A percentile compares a stretch with the other conserved stretches of the same genome.
These are phyloP conservation scores for Microdochium bolleyi DNA, from an alignment of 2,329 filamentous ascomycete genomes.

Conservation along the genomic window DNA sequence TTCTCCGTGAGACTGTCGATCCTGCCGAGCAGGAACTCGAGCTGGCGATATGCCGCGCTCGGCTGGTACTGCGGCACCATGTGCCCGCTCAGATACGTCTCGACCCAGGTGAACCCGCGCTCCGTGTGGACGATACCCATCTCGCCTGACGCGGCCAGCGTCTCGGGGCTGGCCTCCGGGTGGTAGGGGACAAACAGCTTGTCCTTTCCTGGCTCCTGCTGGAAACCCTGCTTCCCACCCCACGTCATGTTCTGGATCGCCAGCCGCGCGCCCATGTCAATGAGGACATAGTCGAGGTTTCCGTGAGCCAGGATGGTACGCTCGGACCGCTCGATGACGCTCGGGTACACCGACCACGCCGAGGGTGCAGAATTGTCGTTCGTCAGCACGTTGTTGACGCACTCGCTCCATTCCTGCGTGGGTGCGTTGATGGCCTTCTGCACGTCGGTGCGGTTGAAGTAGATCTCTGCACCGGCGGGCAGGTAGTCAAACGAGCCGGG, in stretches of 20 bases:
- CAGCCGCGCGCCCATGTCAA: slow-evolving; percentile 58
- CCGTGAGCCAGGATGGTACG: slow-evolving; percentile 67
- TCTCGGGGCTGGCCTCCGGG: slow-evolving; percentile 27
- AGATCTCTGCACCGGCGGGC: slow-evolving; percentile 49
- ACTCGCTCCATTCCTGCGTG: slow-evolving; percentile 34
- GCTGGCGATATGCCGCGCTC: slow-evolving; percentile 54
- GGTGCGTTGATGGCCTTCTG: slow-evolving; percentile 58
- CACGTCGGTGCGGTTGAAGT: slow-evolving; percentile 61
- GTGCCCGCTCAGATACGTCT: slow-evolving; percentile 55
- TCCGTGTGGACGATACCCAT: slow-evolving; percentile 65
- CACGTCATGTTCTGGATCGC: slow-evolving; percentile 74
- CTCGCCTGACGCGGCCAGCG: slow-evolving; percentile 50
- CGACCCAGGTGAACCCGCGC: slow-evolving; percentile 62
- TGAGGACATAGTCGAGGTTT: slow-evolving; percentile 55
- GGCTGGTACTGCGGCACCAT: slow-evolving; percentile 59
- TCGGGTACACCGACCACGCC: slow-evolving; percentile 48
- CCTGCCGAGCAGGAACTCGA: slow-evolving; percentile 66
- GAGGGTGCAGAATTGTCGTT: slow-evolving; percentile 39
- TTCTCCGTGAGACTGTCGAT: slow-evolving; percentile 28
- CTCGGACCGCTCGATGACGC: slow-evolving; percentile 62
- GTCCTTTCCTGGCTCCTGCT: slow-evolving; percentile 44
- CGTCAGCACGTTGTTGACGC: slow-evolving; percentile 21
- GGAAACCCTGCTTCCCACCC: slow-evolving; percentile 61
- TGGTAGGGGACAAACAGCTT: slow-evolving; percentile 58
- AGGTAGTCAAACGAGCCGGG: slow-evolving; percentile 53